Evolutionary conservation across 1,139 yeast species (phyloP), one percentile per base, ranked within the genome.

Genomic region (Debaryomycetaceae sp.): DNA sequence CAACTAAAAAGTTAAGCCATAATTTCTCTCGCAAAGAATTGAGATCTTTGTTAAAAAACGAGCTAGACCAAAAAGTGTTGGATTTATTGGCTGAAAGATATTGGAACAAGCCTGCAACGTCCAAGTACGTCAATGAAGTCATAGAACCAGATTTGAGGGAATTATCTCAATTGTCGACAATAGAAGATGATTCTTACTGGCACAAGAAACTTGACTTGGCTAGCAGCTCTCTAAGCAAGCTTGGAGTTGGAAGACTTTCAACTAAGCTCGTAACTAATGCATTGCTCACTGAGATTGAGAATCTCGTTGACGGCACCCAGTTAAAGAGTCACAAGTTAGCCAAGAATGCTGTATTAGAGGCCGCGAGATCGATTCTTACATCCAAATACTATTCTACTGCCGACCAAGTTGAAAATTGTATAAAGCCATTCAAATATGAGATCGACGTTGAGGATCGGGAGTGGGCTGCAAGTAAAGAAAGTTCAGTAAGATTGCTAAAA

Each of bases 391-490:
- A 85, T 53, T 85, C 96, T 1, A 93, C 99, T 0, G 95, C 99
- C 0, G 99, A 95, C 62, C 99, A 95, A 62, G 99, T 95, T 13
- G 99, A 95, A 60, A 95, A 93, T 64, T 91, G 98, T 68, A 91
- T 95, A 58, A 95, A 95, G 63, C 99, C 99, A 1, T 93, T 85
- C 68, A 95, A 95, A 66, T 93, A 93, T 63, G 99, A 95, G 61
- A 91, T 95, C 49, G 99, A 95, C 61, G 80, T 93, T 40, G 99
- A 93, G 59, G 96, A 90, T 57, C 76, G 97, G 38, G 99, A 95
- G 62, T 95, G 99, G 99, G 69, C 75, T 36, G 62, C 78, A 11
- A 85, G 97, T 36, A 81, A 88, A 51, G 95, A 87, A 30, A 95
- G 87, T 59, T 79, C 98, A 0, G 78, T 81, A 13, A 70, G 69